Evolutionary conservation across 1,284 basidiomycete species (phyloP), one percentile per base, ranked within the genome.

Genomic region (Trametes pubescens): DNA sequence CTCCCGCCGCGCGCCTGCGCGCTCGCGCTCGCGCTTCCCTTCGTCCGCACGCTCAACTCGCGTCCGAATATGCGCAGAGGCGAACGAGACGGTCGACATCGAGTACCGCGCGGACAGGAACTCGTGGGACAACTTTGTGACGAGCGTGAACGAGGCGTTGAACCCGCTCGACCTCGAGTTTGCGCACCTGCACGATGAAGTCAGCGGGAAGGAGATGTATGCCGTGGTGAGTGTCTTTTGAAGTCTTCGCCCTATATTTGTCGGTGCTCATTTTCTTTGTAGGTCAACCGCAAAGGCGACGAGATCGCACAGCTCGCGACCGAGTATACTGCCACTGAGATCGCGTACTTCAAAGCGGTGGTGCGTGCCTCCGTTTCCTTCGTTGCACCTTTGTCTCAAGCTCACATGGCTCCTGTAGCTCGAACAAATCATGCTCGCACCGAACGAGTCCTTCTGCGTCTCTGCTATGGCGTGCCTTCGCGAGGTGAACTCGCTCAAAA

Each of bases 361-460:
- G 94, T 93, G 72, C 67, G 88, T 77, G 10, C 51, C 37, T 9
- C 65, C 9, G 53, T 1, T 47, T 10, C 26, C 22, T 7, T 38
- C 32, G 56, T 54, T 16, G 43, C 40, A 18, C 35, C 38, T 4
- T 18, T 9, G 8, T 46, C 40, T 21, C 35, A 34, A 26, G n/a
- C n/a, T 10, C 4, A 29, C 43, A 34, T 35, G 44, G 8, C 37
- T 49, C n/a, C 21, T 29, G 2, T 69, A 96, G 94, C 83, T 96
- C 47, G 92, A 95, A 71, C 90, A 92, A 78, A 95, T 96, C 71
- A 91, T 95, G 84, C 82, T 90, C 14, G 91, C 94, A 10, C 86
- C 89, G 9, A 83, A 84, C 47, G 86, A 91, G 70, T 80, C 90
- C 0, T 96, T 84, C 74, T 92, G 89, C 6, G 82, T 95, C 4